Evolutionary conservation across 1,139 yeast genomes (phyloP), one percentile per base, ranked within the genome.

Genomic region (Lodderomyces oxycetoniae): DNA sequence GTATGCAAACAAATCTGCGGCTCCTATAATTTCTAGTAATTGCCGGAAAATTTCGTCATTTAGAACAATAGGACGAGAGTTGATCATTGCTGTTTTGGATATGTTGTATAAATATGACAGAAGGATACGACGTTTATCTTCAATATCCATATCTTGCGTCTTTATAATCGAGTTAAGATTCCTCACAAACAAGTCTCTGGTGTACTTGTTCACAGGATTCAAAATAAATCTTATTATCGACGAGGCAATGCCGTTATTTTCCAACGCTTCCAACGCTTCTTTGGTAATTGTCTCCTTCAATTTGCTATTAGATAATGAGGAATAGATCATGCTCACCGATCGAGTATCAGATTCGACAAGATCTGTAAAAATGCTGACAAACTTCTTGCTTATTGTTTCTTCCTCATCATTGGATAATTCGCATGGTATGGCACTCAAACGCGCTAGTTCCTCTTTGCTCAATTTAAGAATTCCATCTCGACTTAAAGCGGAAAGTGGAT

Each of bases 1-100:
- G 30, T 52, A 63, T 41, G 59, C 53, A 43, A 54, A 67, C 12
- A 67, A 45, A 14, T 53, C 56, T 4, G 48, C 44, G 31, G 49
- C 35, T 0, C 63, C 55, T 1, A 58, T 41, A 9, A 48, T 24
- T 3, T 37, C 32, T n/a, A 57, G 38, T 8, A 67, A 38, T 5
- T 41, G 38, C 4, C 47, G 40, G 42, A 52, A 63, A 10, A 45
- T 31, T 1, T 38, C 23, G 2, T 41, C 35, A 4, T 45, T 43
- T 17, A 64, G 39, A 4, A 52, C 28, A 1, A 66, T 44, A 5
- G 65, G 56, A 1, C 34, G 36, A 1, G 51, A 32, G 39, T 63
- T 66, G 17, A 54, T 42, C 3, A 45, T 39, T n/a, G 48, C 50
- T 0, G 63, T 45, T 3, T 41, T 35, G 0, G 63, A 47, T 5